Percentiles rank a stretch among this genome's conserved stretches.
Evolutionary conservation across 352 stramenopile species (phyloP).

Genomic region (Blastocystis sp.): DNA sequence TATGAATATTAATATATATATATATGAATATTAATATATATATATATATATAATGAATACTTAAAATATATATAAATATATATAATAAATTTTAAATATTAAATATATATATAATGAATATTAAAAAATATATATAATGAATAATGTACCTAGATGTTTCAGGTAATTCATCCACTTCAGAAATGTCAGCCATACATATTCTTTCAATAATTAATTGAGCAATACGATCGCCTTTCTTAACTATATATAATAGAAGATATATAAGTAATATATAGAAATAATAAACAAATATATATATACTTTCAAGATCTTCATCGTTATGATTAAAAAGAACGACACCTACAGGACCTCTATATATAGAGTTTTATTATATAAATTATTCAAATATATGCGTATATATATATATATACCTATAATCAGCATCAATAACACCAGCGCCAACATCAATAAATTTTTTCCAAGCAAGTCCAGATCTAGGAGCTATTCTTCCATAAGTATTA

Average conservation of each 20-base stretch:
- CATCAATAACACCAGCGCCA: constrained; percentile 78
- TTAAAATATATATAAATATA: no score
- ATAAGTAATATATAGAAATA: constrained; percentile 3
- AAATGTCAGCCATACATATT: constrained; percentile 63
- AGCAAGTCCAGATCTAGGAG: constrained; percentile 67
- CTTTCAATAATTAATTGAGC: constrained; percentile 91
- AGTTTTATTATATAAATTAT: constrained; percentile 51
- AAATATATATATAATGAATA: no score
- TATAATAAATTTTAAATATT: no score
- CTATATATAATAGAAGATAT: constrained; percentile 32
- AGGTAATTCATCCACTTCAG: constrained; percentile 76
- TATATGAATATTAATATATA: no score
- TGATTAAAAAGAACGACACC: constrained; percentile 98
- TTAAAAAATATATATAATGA: no score
- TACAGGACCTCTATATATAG: constrained; percentile 86
- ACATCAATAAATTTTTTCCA: constrained; percentile 93
- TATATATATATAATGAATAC: no score
- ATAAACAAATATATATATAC: constrained; percentile 30
- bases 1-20: no score
- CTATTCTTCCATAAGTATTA: constrained; percentile 70
- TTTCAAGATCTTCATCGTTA: constrained; percentile 67
- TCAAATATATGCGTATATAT: background rate
- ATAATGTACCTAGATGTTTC: constrained; percentile 53
- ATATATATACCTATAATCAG: background rate
- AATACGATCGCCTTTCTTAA: constrained; percentile 79